Conservation (phyloP, 371 early-diverging fungal species). For the Saksenaea vasiformis region DNA sequence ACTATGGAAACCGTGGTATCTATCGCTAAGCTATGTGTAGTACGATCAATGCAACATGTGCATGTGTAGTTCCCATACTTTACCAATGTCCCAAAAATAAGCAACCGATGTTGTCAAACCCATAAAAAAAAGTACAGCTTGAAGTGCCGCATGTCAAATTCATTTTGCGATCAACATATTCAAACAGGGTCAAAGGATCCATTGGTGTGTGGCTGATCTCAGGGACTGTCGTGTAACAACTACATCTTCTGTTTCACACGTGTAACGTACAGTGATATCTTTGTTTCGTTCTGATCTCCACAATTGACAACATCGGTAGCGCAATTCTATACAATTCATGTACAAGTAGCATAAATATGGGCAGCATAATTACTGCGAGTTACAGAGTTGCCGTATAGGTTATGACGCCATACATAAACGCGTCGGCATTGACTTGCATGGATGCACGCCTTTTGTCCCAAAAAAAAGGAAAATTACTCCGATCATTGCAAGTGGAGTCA, state of each 20-base stretch:
- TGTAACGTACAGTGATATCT: background rate
- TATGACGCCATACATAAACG: background rate
- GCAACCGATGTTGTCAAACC: background rate
- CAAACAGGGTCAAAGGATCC: background rate
- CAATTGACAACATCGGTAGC: too few species aligned
- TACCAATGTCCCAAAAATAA: background rate
- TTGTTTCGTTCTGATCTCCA: too few species aligned
- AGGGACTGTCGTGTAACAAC: slow-evolving; percentile 91
- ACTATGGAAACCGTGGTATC: slow-evolving; percentile 1
- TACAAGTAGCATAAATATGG: too few species aligned
- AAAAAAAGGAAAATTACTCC: background rate
- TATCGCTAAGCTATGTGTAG: background rate
- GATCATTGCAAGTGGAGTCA: background rate
- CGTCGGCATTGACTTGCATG: background rate
- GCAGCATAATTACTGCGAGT: too few species aligned
- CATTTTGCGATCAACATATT: background rate
- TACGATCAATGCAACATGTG: background rate
- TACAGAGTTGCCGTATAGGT: too few species aligned
- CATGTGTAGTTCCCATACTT: slow-evolving; percentile 5
- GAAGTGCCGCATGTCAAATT: background rate
- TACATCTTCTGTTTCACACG: slow-evolving; percentile 41
- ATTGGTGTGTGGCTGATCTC: slow-evolving; percentile 60
- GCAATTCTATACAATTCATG: too few species aligned
- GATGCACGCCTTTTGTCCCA: background rate
- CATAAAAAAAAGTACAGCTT: background rate